phyloP scores from a whole-genome alignment of 441 rosid genomes.

The Rhodomyrtus psidioides region DNA sequence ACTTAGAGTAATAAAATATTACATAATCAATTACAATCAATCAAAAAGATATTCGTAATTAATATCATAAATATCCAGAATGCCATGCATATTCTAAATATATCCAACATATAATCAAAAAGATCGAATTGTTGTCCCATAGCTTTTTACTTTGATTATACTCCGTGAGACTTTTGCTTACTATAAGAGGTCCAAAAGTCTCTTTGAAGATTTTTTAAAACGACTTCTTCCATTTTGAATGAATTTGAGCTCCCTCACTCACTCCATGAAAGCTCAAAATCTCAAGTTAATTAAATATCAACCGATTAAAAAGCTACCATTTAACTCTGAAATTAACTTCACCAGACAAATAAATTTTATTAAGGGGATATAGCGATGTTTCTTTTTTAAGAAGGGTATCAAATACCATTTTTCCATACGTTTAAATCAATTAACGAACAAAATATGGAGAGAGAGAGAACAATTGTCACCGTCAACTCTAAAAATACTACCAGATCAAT shows the following conservation, averaged over 20 bases:
- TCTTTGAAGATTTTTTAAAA: neutral
- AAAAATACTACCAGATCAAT: no score
- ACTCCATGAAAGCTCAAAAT: neutral
- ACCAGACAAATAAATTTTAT: neutral
- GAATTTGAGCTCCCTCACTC: neutral
- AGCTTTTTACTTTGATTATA: neutral
- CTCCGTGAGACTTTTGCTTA: neutral
- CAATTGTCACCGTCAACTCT: no score
- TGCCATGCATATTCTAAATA: no score
- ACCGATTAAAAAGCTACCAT: neutral
- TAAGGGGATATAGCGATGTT: neutral
- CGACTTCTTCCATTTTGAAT: neutral
- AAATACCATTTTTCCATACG: neutral
- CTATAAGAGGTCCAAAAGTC: neutral
- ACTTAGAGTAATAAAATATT: no score
- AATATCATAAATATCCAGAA: no score
- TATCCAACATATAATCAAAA: neutral
- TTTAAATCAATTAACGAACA: neutral
- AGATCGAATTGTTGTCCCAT: neutral
- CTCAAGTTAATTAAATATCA: neutral
- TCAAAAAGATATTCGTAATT: no score
- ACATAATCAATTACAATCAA: no score
- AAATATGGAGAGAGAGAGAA: neutral
- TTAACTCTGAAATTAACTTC: neutral
- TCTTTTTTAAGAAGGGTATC: neutral